phyloP scores from a whole-genome alignment of 495 filamentous ascomycete species.

The Lasiosphaeria miniovina region DNA sequence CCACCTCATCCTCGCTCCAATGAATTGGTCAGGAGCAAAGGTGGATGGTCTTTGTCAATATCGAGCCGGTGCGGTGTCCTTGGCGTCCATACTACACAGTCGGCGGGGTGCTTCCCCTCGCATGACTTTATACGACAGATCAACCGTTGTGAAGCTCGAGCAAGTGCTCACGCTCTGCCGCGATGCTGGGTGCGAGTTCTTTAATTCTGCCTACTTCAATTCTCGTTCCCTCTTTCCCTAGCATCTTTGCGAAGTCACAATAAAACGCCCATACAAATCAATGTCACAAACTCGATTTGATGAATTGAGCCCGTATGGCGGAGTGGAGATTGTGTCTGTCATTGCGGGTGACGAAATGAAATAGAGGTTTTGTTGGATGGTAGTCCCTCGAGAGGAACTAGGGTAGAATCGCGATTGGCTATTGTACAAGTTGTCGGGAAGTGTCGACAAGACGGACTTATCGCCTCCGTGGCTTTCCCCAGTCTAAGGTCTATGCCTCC shows the following conservation, averaged over 20 bases:
- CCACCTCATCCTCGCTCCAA: too few species aligned
- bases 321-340: constrained; percentile 5
- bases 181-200: too few species aligned
- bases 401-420: constrained; percentile 28
- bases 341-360: constrained; percentile 19
- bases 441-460: constrained; percentile 31
- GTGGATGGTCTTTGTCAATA: too few species aligned
- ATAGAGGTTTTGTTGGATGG: constrained; percentile 28
- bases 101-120: too few species aligned
- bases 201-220: too few species aligned
- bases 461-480: constrained; percentile 27
- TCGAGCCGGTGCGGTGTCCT: too few species aligned
- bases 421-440: constrained; percentile 33
- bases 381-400: constrained; percentile 20
- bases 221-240: background rate
- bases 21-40: too few species aligned
- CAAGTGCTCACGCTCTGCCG: too few species aligned
- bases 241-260: too few species aligned
- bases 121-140: too few species aligned
- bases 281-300: background rate
- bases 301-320: background rate
- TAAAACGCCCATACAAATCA: background rate
- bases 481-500: constrained; percentile 35
- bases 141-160: too few species aligned
- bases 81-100: too few species aligned